Evolutionary conservation across 805 yeast genomes (phyloP).

Genomic region (Millerozyma acaciae): DNA sequence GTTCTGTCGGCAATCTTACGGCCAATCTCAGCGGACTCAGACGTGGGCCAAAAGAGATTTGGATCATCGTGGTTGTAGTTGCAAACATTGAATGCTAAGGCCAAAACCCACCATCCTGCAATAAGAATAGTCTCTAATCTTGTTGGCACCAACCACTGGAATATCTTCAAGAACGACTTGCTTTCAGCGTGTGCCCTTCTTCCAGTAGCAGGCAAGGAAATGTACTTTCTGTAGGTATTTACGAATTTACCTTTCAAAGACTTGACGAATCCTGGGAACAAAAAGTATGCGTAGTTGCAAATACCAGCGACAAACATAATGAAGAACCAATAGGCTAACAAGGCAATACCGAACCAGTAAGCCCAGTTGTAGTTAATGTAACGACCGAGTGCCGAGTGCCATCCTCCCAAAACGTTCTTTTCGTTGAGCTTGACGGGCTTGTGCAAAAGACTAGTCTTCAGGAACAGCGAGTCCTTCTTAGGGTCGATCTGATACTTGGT

Average conservation of each 20-base stretch:
- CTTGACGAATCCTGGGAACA: constrained; percentile 19
- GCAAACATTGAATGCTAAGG: constrained; percentile 24
- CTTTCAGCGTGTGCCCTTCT: constrained; percentile 15
- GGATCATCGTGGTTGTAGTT: constrained; percentile 21
- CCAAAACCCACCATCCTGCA: constrained; percentile 32
- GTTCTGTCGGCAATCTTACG: constrained; percentile 52
- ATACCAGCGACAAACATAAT: constrained; percentile 29
- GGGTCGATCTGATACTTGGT: constrained; percentile 34
- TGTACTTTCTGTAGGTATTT: constrained; percentile 21
- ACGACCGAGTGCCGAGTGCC: constrained; percentile 25
- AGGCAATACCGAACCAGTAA: constrained; percentile 30
- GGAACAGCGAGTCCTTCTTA: constrained; percentile 22
- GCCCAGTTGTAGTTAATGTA: constrained; percentile 35
- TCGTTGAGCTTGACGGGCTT: constrained; percentile 34
- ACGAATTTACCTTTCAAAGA: constrained; percentile 25
- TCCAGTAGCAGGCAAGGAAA: constrained; percentile 26
- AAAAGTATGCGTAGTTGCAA: constrained; percentile 21
- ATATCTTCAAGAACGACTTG: constrained; percentile 9
- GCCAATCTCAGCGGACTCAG: constrained; percentile 25
- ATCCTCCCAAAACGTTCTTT: constrained; percentile 22
- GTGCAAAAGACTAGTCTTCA: constrained; percentile 22
- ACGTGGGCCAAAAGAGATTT: constrained; percentile 22
- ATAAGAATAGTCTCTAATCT: constrained; percentile 48
- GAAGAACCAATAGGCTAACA: constrained; percentile 29
- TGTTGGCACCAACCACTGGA: constrained; percentile 42